phyloP scores from a whole-genome alignment of 345 rosid genomes.

The Physaria fendleri region DNA sequence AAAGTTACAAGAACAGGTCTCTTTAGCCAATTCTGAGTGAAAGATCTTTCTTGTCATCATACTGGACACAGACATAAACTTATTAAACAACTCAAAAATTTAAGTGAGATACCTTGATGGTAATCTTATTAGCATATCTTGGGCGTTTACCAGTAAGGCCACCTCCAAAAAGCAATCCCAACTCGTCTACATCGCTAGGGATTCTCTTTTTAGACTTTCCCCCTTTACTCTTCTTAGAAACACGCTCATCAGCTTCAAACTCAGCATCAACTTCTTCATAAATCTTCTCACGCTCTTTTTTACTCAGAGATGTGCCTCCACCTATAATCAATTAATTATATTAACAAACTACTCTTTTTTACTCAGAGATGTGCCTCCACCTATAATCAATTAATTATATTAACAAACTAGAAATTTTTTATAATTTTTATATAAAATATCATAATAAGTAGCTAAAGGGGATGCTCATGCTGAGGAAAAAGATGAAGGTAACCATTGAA shows the following conservation, averaged over 20 bases:
- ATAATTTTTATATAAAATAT: too few relatives aligned
- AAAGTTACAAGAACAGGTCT: background rate
- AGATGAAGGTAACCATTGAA: background rate
- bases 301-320: slow-evolving; percentile 64
- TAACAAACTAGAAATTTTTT: too few relatives aligned
- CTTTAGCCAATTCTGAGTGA: background rate
- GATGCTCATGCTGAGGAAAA: background rate
- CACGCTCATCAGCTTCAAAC: slow-evolving; percentile 45
- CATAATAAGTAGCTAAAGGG: background rate
- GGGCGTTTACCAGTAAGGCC: slow-evolving; percentile 76
- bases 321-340: slow-evolving; percentile 37
- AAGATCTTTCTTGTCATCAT: background rate
- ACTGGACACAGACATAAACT: background rate
- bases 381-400: too few relatives aligned
- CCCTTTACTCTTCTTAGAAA: slow-evolving; percentile 38
- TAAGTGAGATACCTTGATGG: slow-evolving; percentile 54
- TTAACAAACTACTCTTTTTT: too few relatives aligned
- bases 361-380: too few relatives aligned
- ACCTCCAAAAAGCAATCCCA: slow-evolving; percentile 69
- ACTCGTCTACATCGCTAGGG: slow-evolving; percentile 44
- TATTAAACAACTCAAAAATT: background rate
- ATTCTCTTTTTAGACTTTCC: slow-evolving; percentile 41
- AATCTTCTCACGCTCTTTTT: slow-evolving; percentile 55
- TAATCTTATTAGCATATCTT: slow-evolving; percentile 75
- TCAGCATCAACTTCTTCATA: slow-evolving; percentile 69